phyloP scores from a whole-genome alignment of 345 rosid genomes.

The Hypericum androsaemum region DNA sequence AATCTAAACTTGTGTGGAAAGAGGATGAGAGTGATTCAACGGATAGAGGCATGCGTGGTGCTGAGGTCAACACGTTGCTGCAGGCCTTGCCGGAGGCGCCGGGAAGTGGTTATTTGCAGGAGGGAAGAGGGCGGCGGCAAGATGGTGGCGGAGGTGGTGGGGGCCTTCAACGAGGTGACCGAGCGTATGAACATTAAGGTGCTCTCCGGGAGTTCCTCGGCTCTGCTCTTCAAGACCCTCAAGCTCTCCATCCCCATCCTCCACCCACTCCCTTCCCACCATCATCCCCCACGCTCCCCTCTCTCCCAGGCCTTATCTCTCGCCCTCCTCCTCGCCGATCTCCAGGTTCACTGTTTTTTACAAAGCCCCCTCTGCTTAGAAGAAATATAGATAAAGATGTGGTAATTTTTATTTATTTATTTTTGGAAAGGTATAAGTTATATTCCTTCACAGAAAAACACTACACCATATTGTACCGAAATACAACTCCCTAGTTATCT shows the following conservation, averaged over 20 bases:
- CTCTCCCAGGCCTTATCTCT: slow-evolving; percentile 74
- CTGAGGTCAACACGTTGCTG: no score
- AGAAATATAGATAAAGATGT: no score
- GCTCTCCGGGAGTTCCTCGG: slow-evolving; percentile 66
- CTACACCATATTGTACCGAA: no score
- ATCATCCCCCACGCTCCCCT: slow-evolving; percentile 66
- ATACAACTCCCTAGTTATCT: neutral
- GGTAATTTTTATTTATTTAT: no score
- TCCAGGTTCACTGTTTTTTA: slow-evolving; percentile 50
- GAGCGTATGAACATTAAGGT: slow-evolving; percentile 82
- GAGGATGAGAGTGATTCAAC: no score
- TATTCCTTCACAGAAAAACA: no score
- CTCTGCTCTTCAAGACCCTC: slow-evolving; percentile 63
- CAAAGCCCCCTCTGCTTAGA: no score
- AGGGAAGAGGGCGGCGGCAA: slow-evolving; percentile 76
- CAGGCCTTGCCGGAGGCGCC: no score
- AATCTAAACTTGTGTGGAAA: no score
- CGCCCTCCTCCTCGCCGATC: slow-evolving; percentile 72
- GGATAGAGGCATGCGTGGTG: no score
- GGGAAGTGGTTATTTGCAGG: no score
- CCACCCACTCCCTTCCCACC: slow-evolving; percentile 48
- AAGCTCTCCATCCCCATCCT: slow-evolving; percentile 81
- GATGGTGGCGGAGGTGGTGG: slow-evolving; percentile 97
- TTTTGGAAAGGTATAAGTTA: no score
- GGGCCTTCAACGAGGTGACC: slow-evolving; percentile 78